A percentile compares a stretch with the other conserved stretches of the same genome.
These are phyloP conservation scores for Cladosporium sp. DNA, from an alignment of 2,329 filamentous ascomycete genomes.

Conservation along the genomic window DNA sequence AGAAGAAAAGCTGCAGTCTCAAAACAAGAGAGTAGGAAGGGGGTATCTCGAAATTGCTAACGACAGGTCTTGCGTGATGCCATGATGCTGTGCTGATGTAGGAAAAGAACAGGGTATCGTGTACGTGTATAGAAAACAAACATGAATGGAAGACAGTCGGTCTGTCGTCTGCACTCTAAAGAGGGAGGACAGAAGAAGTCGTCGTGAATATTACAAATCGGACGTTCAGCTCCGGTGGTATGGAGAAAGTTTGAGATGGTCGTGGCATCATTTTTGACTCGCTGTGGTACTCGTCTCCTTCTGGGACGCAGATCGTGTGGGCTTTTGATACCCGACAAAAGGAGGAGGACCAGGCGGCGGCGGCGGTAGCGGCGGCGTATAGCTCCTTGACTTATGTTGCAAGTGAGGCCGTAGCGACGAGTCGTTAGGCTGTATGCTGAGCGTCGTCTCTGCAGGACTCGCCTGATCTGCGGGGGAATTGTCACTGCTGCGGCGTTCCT, in stretches of 20 bases:
- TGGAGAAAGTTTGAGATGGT: background rate
- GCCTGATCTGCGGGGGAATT: background rate
- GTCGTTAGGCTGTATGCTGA: background rate
- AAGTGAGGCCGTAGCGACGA: background rate
- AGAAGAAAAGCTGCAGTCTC: background rate
- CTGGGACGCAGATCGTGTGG: background rate
- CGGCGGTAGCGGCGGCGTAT: background rate
- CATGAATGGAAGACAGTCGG: background rate
- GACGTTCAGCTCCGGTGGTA: background rate
- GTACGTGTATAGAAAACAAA: background rate
- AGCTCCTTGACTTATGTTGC: background rate
- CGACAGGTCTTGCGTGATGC: background rate
- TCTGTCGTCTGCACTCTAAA: no score
- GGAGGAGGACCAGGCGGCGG: background rate
- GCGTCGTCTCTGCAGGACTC: background rate
- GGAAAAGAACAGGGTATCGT: background rate
- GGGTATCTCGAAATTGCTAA: background rate
- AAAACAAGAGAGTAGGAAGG: background rate
- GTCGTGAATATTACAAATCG: background rate
- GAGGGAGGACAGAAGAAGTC: background rate
- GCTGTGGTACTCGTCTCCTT: background rate
- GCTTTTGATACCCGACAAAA: background rate
- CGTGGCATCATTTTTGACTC: background rate
- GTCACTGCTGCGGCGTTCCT: background rate
- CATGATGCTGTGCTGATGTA: background rate